These are phyloP conservation scores for Talaromyces wortmannii DNA, from an alignment of 495 filamentous ascomycete species.

Conservation along the genomic window DNA sequence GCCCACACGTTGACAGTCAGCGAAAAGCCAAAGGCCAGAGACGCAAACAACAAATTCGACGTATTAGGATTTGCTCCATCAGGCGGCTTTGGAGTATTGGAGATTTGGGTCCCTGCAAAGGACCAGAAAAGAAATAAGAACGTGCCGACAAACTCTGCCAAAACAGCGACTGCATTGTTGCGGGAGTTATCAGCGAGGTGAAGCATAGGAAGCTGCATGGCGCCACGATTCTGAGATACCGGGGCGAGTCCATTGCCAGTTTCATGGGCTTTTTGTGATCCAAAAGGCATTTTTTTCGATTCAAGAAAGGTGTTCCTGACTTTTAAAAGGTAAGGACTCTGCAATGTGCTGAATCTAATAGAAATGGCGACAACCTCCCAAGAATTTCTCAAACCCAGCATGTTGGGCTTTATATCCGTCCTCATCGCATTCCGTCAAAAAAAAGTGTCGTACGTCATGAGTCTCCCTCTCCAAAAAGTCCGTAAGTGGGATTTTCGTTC, in stretches of 20 bases:
- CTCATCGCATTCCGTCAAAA: not conserved
- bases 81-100: slow-evolving; percentile 41
- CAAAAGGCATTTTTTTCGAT: not conserved
- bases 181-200: slow-evolving; percentile 25
- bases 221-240: not conserved
- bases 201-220: slow-evolving; percentile 28
- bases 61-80: slow-evolving; percentile 31
- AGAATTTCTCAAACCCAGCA: no score
- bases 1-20: slow-evolving; percentile 79
- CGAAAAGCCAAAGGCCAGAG: slow-evolving; percentile 66
- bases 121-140: slow-evolving; percentile 81
- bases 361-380: not conserved
- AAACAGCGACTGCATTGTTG: slow-evolving; percentile 49
- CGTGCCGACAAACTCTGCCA: slow-evolving; percentile 73
- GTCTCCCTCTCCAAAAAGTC: not conserved
- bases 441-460: not conserved
- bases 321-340: no score
- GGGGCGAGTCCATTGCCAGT: not conserved
- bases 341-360: not conserved
- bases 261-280: not conserved
- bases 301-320: no score
- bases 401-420: not conserved
- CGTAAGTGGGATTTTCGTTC: no score
- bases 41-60: slow-evolving; percentile 57
- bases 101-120: slow-evolving; percentile 71